Evolutionary conservation across 2,329 filamentous ascomycete species (phyloP), one percentile per base, ranked within the genome.

Genomic region (Pseudogymnoascus sp.): DNA sequence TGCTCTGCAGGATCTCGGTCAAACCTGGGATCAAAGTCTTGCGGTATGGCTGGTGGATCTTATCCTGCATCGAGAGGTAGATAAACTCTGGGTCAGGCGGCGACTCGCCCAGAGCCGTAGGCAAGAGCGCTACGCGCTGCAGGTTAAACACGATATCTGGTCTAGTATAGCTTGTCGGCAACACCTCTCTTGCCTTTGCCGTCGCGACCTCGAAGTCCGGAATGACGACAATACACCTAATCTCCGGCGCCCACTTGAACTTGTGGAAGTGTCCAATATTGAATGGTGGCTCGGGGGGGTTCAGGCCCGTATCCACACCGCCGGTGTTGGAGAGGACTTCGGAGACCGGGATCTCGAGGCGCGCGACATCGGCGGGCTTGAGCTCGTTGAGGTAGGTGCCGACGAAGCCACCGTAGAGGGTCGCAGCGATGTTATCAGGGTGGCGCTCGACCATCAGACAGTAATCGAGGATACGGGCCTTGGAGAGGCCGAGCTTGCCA

Each of bases 41-140:
- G 63, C 95, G 89, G 80, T 99, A 98, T 48, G 92, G 95, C 77
- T 99, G 95, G 79, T 99, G 95, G 66, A 99, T 86, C 78, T 93
- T 96, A 80, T 99, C 95, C 79, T 98, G 95, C 95, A 99, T 99
- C 57, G 93, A 93, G 60, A 96, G 87, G 79, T 96, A 96, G 75
- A 99, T 99, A 77, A 96, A 89, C 71, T 96, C 89, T 21, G 95
- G 89, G 73, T 97, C 90, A 1, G 93, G 93, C 8, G 95, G 93
- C 6, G 90, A 93, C 75, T 92, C 88, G 68, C 93, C 92, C 54
- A 99, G 83, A 0, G 93, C 93, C 10, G 92, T 91, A 34, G 93
- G 93, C 11, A 99, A 84, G 61, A 99, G 83, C 2, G 93, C 93
- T 75, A 96, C 91, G 69, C 95, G 85, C 78, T 98, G 95, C 71